Evolutionary conservation across 2,329 filamentous ascomycete genomes (phyloP), one percentile per base, ranked within the genome.

Genomic region (Elsinoe ampelina): DNA sequence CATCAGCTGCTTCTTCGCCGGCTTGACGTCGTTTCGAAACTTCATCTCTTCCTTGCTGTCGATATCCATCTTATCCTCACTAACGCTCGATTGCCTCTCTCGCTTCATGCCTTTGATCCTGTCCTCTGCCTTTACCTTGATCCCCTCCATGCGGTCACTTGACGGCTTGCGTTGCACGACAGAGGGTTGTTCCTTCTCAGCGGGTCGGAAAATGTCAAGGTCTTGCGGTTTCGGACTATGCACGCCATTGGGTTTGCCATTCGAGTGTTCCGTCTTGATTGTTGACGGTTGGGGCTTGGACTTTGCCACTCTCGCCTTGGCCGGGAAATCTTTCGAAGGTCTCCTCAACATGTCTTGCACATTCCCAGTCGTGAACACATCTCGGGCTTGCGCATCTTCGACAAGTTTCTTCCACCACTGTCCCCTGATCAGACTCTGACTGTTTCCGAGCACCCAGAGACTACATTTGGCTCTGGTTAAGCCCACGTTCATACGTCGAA

Each of bases 401-500:
- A 98, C 89, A 42, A 98, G 78, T 61, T 85, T 85, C 60, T 80
- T 83, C 93, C 95, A 98, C 71, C 89, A 96, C 66, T 93, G 83
- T 59, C 93, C 93, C 67, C 95, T 87, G 20, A 86, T 77, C 54
- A 98, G 78, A 34, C 91, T 89, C 58, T 86, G 80, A 0, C 93
- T 93, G 71, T 97, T 95, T 63, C 93, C 93, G 22, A 98, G 79
- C 58, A 98, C 92, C 88, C 92, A 98, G 8, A 98, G 79, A 34
- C 92, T 96, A 8, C 89, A 95, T 71, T 95, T 96, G 4, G 93
- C 95, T 77, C 93, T 86, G 19, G 93, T 98, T 59, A 98, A 78
- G 74, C 93, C 93, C 66, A 98, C 93, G 71, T 98, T 98, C 95
- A 98, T 97, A 78, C 93, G 92, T 58, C 93, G 84, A 67, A 98